Evolutionary conservation across 2,329 filamentous ascomycete genomes (phyloP), one percentile per base, ranked within the genome.

Genomic region (Hymenoscyphus repandus): DNA sequence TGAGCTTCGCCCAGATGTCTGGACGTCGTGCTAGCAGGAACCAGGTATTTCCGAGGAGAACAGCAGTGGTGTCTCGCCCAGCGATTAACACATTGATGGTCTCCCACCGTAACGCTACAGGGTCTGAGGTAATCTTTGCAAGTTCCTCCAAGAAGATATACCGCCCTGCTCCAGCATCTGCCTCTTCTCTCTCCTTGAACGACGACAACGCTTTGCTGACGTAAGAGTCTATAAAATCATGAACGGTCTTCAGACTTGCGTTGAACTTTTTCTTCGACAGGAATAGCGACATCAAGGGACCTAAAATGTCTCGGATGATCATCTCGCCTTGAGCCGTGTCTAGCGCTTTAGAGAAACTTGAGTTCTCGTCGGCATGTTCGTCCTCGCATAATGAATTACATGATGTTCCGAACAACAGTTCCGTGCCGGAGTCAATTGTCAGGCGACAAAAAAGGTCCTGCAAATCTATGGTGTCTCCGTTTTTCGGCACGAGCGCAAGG

Each of bases 401-500:
- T 27, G 22, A 7, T 7, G 22, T 27, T 27, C 22, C 22, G 22
- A 27, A 27, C 22, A 4, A 27, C 22, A 27, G 22, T 27, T 27
- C 22, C 22, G 22, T 68, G 4, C 22, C 7, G 4, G 7, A 7
- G 52, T 70, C 65, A 1, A 70, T 51, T 6, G 66, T 69, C 22
- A 87, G 70, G 62, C 75, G 73, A 58, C 83, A 82, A 59, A 88
- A 80, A 12, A 85, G 67, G 3, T 70, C 70, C 54, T 85, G 78
- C 5, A 88, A 63, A 56, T 88, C 80, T 18, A 87, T 71, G 1
- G 67, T 70, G 3, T 64, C 64, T 46, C 79, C 74, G 58, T 82
- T 73, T 3, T 61, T 65, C 0, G 82, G 81, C 4, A 88, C 74
- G 2, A 72, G 71, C 20, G 76, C 67, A 45, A 88, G 68, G 39